Evolutionary conservation across 345 rosid species (phyloP).

Genomic region (Turritis glabra): DNA sequence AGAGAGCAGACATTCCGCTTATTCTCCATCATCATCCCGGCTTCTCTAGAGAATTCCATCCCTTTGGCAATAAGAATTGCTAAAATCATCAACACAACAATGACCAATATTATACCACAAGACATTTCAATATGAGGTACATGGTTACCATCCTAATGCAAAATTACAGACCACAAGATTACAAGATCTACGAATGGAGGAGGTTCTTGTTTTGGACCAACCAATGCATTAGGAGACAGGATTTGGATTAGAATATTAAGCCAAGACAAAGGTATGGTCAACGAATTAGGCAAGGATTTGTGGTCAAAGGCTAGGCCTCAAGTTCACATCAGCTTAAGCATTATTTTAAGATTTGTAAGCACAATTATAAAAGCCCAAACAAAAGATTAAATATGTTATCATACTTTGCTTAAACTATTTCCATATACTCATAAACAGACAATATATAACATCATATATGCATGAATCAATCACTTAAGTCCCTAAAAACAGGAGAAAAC

Average conservation of each 20-base stretch:
- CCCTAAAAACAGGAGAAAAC: constrained; percentile 24
- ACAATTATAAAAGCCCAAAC: constrained; percentile 30
- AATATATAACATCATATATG: constrained; percentile 40
- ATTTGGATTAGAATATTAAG: constrained; percentile 8
- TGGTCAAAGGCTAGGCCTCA: constrained; percentile 48
- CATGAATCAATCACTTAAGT: constrained; percentile 48
- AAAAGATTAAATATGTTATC: constrained; percentile 31
- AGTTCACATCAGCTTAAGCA: constrained; percentile 33
- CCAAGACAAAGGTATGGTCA: constrained; percentile 30
- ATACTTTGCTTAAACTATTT: constrained; percentile 28
- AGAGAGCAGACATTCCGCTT: constrained; percentile 71
- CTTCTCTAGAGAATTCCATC: constrained; percentile 45
- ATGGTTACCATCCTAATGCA: neutral
- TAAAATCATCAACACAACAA: constrained; percentile 4
- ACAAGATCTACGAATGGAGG: neutral
- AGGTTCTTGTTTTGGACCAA: constrained; percentile 16
- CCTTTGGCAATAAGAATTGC: constrained; percentile 35
- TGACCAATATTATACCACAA: neutral
- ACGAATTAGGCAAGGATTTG: constrained; percentile 38
- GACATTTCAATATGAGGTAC: neutral
- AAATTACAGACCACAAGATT: neutral
- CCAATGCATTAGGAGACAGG: constrained; percentile 23
- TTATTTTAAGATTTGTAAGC: constrained; percentile 30
- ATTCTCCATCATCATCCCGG: constrained; percentile 72
- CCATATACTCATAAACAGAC: constrained; percentile 40